phyloP scores from a whole-genome alignment of 139 green algal species.

The Ettlia oleoabundans region DNA sequence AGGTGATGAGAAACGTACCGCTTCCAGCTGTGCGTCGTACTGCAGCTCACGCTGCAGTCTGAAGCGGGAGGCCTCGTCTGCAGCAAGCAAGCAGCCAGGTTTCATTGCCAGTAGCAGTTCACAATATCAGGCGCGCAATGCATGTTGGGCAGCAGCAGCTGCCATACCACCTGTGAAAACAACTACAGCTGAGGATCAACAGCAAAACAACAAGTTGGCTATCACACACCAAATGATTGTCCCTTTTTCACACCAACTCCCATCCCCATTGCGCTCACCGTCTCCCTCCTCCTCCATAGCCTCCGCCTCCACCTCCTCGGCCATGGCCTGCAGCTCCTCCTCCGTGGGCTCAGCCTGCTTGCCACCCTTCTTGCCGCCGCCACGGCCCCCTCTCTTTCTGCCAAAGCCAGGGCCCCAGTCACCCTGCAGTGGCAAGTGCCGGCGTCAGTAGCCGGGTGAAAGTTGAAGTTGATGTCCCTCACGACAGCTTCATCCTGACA shows the following conservation, averaged over 20 bases:
- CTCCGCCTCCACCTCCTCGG: slow-evolving; percentile 38
- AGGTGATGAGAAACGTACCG: slow-evolving; percentile 4
- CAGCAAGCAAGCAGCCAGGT: background rate
- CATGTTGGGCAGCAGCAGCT: too few species aligned
- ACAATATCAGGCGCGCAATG: too few species aligned
- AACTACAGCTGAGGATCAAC: too few species aligned
- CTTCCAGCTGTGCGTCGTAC: slow-evolving; percentile 52
- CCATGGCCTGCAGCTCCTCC: slow-evolving; percentile 32
- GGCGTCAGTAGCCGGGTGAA: background rate
- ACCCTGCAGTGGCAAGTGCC: background rate
- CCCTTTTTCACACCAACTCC: too few species aligned
- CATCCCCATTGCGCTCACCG: too few species aligned
- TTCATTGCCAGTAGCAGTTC: too few species aligned
- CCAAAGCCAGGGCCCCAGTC: background rate
- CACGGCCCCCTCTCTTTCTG: background rate
- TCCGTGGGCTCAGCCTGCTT: slow-evolving; percentile 16
- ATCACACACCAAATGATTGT: too few species aligned
- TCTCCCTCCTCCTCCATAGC: slow-evolving; percentile 13
- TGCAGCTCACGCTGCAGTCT: slow-evolving; percentile 44
- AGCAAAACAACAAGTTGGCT: too few species aligned
- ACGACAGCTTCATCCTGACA: too few species aligned
- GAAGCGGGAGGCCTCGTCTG: slow-evolving; percentile 16
- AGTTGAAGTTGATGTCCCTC: too few species aligned
- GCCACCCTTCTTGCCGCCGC: background rate
- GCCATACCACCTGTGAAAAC: too few species aligned